Conservation (phyloP, 2,329 filamentous ascomycete species). For the Fusarium tricinctum region DNA sequence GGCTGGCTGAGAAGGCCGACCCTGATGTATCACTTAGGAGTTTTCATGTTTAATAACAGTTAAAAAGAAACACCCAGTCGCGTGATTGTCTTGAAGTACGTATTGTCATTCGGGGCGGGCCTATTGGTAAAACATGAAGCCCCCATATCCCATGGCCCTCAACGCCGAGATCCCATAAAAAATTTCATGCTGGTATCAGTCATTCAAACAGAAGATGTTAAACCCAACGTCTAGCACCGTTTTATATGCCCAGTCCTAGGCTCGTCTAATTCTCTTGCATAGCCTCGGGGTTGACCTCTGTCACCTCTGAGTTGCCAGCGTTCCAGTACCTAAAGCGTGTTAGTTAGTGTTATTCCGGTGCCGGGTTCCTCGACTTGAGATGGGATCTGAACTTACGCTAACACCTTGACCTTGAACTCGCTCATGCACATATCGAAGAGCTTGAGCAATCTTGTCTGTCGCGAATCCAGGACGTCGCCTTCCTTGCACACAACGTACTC, state of each 20-base stretch:
- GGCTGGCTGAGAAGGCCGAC: conserved; percentile 36
- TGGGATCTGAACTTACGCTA: conserved; percentile 69
- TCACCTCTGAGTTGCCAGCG: conserved; percentile 70
- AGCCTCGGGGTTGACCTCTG: conserved; percentile 62
- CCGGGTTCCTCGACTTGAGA: neutral
- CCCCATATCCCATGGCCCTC: conserved; percentile 52
- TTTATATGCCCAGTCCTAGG: conserved; percentile 22
- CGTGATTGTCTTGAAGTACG: conserved; percentile 37
- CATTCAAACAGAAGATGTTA: conserved; percentile 51
- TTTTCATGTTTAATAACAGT: conserved; percentile 38
- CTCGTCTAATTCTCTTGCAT: conserved; percentile 54
- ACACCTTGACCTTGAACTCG: conserved; percentile 86
- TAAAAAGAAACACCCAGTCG: conserved; percentile 31
- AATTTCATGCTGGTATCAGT: conserved; percentile 55
- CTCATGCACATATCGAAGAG: conserved; percentile 91
- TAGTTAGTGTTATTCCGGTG: conserved; percentile 26
- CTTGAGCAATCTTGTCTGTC: conserved; percentile 94
- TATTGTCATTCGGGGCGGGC: conserved; percentile 48
- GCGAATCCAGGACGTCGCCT: conserved; percentile 86
- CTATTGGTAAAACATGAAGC: conserved; percentile 51
- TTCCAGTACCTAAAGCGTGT: conserved; percentile 68
- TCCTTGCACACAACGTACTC: conserved; percentile 86
- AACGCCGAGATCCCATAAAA: conserved; percentile 55
- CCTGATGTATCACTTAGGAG: conserved; percentile 49
- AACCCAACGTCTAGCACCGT: conserved; percentile 48